Base-by-base conservation (phyloP, 345 rosid genomes). In the Rhizophora mangle region DNA sequence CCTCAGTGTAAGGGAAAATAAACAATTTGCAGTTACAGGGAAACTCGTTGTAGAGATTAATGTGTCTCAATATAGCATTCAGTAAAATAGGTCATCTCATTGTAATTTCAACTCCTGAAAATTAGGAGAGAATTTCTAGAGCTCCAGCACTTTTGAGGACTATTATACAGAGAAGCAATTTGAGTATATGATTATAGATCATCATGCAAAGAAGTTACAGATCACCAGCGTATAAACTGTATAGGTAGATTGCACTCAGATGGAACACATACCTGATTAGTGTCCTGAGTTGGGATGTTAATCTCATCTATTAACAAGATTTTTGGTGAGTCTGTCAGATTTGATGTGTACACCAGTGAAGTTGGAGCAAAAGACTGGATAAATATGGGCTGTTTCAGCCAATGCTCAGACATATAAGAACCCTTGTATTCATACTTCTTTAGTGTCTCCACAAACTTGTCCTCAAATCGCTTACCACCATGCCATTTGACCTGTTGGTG, bases 351-450 rank as follows among this genome's bases (percentile, higher is more conserved):
- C 55, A 88, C 83, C 9, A 94, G 91, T 8, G 98, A 92, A 68
- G 89, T 92, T 65, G 97, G 96, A 61, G 97, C 97, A 67, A 95
- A 92, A 10, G 99, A 95, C 84, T 95, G 99, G 69, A 95, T 90
- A 68, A 95, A 92, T 15, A 85, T 67, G 9, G 98, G 99, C 56
- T 90, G 85, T 63, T 87, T 90, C 74, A 80, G 69, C 99, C 99
- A 95, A 53, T 88, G 81, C 70, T 90, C 29, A 9, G 96, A 95
- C 93, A 87, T 39, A 67, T 90, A 95, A 63, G 96, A 60, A 64
- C 99, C 99, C 60, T 67, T 79, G 75, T 92, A 95, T 60, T 94
- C 91, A 67, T 92, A 90, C 74, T 90, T 95, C 76, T 84, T 36
- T n/a, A 95, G 84, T 20, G 85, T 85, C 73, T 77, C 84, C 75